Evolutionary conservation across 148 eudicot species (phyloP), one percentile per base, ranked within the genome.

Genomic region (Fagopyrum homotropicum): DNA sequence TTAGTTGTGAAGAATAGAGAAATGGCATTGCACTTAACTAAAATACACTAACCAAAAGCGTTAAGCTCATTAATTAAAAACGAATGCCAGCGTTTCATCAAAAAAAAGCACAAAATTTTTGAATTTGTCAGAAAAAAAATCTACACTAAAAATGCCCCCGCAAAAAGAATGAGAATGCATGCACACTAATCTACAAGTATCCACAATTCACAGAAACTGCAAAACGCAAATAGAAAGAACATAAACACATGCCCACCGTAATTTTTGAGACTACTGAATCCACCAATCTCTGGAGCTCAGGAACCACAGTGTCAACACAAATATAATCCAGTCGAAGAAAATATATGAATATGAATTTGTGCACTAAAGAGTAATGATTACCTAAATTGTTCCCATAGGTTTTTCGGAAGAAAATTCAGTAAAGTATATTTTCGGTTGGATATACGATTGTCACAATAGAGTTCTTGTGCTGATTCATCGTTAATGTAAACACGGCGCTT

Each of bases 381-480:
- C 98, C 98, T 94, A 91, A 94, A 94, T 76, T 94, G 97, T 59
- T 94, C 96, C 98, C 91, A 94, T 80, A 94, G 84, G 76, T 94
- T 94, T 80, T 91, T 94, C 0, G 98, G 97, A 29, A 94, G 88
- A 75, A 94, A 94, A 69, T 90, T 94, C 75, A 88, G 79, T 69
- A 94, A 47, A 5, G 93, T 91, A 82, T 94, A 94, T 80, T 94
- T 94, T 80, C 88, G 80, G 76, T 94, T 94, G 9, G 98, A 94
- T 77, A 94, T 83, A 12, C 90, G 97, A 68, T 94, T 94, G 78
- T 87, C 90, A 73, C 93, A 85, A 78, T 83, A 89, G 50, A 88
- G 79, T 74, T 88, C 93, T 72, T 82, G 83, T 2, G 83, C 72
- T 29, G 84, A 79, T 77, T 88, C 89, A 69, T 94, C 97, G 78